Base-by-base conservation (phyloP, 331 rosid species). In the Malus hybrid region DNA sequence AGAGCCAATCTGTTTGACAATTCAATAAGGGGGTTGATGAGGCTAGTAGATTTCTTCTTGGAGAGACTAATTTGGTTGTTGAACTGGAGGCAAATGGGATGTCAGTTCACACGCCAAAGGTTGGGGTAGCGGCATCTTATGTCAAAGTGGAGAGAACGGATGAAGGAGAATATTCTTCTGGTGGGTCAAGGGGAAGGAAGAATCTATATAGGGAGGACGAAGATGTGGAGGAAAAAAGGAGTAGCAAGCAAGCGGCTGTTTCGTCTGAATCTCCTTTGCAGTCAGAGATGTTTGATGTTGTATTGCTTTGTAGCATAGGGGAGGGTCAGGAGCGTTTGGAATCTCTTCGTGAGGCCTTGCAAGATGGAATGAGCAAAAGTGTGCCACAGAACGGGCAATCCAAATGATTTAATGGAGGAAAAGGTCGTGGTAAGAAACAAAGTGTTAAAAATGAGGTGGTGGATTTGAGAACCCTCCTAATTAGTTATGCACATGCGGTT, bases 21-120 rank as follows among this genome's bases (percentile, higher is more conserved):
- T 94, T 92, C 79, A 86, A 77, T 39, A 92, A 86, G 82, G 99
- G 99, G 59, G 87, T 92, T 36, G 96, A 95, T 79, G 99, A 89
- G 87, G 97, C 96, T 72, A 84, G 76, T 55, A 90, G 83, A 83
- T 95, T 95, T 90, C 93, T 95, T 73, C 97, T 93, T 7, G 69
- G 76, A 73, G 89, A 77, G 69, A 87, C 87, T 66, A 84, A 71
- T 0, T 63, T 94, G 79, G 84, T 89, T 84, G 75, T 78, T 68
- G 83, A 82, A 76, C 67, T 85, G 18, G 86, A 72, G 42, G 79
- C 19, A 29, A 72, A 84, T 44, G 84, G 77, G 56, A 76, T 75
- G 20, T 78, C 68, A 7, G 68, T 27, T 36, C 66, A 32, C 33
- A 79, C 59, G 63, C 77, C 83, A 3, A 85, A 82, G 67, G 65